Evolutionary conservation across 352 stramenopile species (phyloP).

Genomic region (Thraustochytrium sp.): DNA sequence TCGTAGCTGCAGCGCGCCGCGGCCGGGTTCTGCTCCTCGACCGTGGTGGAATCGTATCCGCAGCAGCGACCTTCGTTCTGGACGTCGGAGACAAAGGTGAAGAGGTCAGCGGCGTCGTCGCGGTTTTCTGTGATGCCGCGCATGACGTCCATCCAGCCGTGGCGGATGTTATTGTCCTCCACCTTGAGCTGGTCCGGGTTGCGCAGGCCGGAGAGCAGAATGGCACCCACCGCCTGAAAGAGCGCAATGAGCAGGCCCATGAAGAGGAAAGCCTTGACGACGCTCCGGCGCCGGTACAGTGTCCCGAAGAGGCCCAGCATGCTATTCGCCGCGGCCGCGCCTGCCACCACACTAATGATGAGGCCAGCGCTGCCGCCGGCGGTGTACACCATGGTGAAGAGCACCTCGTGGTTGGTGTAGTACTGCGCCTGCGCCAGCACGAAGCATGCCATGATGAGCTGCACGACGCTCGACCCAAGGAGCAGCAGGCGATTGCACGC

Average conservation of each 20-base stretch:
- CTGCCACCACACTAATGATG: neutral
- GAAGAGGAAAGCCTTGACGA: conserved; percentile 25
- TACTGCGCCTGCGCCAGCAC: neutral
- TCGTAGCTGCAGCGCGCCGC: neutral
- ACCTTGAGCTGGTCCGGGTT: conserved; percentile 24
- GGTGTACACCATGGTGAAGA: conserved; percentile 14
- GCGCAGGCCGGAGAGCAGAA: neutral
- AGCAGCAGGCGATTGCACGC: conserved; percentile 20
- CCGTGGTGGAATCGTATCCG: conserved; percentile 6
- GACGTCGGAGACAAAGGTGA: neutral
- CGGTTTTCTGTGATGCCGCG: neutral
- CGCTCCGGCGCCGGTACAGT: neutral
- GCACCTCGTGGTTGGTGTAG: conserved; percentile 7
- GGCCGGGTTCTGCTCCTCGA: neutral
- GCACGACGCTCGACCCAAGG: neutral
- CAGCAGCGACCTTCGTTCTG: neutral
- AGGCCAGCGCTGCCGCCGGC: neutral
- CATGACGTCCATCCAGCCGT: neutral
- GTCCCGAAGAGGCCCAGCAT: neutral
- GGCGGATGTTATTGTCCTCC: neutral
- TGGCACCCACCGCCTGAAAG: neutral
- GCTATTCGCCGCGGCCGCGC: neutral
- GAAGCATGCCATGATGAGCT: neutral
- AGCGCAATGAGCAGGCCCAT: neutral
- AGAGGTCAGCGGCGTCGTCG: neutral